phyloP scores from a whole-genome alignment of 768 basidiomycete genomes.

The Melanogaster broomeanus region DNA sequence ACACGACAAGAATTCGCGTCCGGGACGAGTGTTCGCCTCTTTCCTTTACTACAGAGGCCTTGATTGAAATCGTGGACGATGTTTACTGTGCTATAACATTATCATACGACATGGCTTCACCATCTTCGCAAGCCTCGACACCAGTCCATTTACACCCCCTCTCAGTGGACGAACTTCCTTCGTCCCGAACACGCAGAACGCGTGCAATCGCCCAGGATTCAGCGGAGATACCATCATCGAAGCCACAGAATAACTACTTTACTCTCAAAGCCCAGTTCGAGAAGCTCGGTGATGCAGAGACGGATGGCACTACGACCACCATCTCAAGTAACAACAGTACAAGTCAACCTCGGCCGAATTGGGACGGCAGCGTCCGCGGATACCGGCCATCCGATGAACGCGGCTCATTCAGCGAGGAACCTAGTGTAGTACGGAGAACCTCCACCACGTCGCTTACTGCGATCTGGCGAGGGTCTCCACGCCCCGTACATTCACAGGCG shows the following conservation, averaged over 20 bases:
- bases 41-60: no score
- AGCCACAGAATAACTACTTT: constrained; percentile 56
- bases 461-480: constrained; percentile 40
- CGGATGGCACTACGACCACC: constrained; percentile 21
- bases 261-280: constrained; percentile 65
- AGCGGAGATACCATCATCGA: constrained; percentile 15
- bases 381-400: constrained; percentile 45
- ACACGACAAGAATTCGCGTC: no score
- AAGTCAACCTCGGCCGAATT: constrained; percentile 27
- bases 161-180: constrained; percentile 51
- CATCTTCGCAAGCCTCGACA: constrained; percentile 39
- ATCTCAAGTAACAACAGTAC: not conserved
- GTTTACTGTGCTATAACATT: constrained; percentile 4
- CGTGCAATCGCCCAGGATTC: constrained; percentile 40
- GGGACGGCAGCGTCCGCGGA: constrained; percentile 61
- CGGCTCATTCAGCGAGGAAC: constrained; percentile 20
- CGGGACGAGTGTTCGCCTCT: not conserved
- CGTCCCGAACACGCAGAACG: constrained; percentile 47
- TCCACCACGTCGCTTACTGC: constrained; percentile 41
- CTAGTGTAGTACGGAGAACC: constrained; percentile 24
- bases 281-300: constrained; percentile 31
- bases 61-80: constrained; percentile 5
- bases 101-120: constrained; percentile 20
- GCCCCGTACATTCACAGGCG: constrained; percentile 22
- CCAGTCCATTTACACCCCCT: constrained; percentile 76